Evolutionary conservation across 2,329 filamentous ascomycete genomes (phyloP), one percentile per base, ranked within the genome.

Genomic region (Coniochaeta ligniaria): DNA sequence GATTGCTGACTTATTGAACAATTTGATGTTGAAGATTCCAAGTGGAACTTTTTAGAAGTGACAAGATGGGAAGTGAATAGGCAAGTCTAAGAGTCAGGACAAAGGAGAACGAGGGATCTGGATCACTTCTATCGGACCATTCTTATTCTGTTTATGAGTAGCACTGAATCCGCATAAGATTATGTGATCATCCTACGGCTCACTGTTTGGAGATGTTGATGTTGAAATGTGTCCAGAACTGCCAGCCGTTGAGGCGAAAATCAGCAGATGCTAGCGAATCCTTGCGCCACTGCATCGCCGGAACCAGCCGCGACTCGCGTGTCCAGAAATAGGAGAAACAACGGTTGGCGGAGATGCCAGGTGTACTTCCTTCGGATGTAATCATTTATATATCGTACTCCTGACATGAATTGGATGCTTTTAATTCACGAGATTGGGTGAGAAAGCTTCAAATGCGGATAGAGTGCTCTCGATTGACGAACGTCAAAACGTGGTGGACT

Each of bases 211-310:
- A 2, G 35, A 57, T 57, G 54, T 35, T 7, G 11, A 28, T 17
- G 26, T 35, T 64, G 60, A 62, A 64, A 64, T 61, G 60, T 64
- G 63, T 62, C 63, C 63, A 60, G 45, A 54, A 57, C 54, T 57
- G 4, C 8, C 8, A 8, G 26, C 28, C 47, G 14, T 8, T 28
- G 35, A 57, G 60, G 57, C 60, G 60, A 61, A 61, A 61, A 64
- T 65, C 63, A 65, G 63, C 63, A 64, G 63, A 64, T 64, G 45
- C 57, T 64, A 17, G 9, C 22, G 22, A 52, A 52, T 31, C 47
- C 47, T 52, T 52, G 47, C 47, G 47, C 47, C 47, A 52, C 47
- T 62, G 59, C 60, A 59, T 56, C 60, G 59, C 60, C 52, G 47
- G 47, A 52, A 52, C 47, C 47, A 52, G 47, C 47, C 47, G 47